Evolutionary conservation across 2,329 filamentous ascomycete species (phyloP).

Genomic region (Chaetomium sp.): DNA sequence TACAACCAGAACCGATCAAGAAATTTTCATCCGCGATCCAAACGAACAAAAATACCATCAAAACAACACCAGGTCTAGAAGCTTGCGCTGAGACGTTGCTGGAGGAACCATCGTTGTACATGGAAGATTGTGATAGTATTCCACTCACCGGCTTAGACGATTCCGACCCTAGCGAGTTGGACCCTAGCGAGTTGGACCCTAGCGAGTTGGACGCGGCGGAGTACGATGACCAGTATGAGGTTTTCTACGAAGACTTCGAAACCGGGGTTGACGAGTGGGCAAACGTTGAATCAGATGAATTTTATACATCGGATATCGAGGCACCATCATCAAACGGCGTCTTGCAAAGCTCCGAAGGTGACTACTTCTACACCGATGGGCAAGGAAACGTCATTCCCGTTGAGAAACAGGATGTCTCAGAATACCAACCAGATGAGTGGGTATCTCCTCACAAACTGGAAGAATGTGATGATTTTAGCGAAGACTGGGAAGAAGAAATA

Average conservation of each 20-base stretch:
- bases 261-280: neutral
- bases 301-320: neutral
- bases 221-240: neutral
- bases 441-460: neutral
- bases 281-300: neutral
- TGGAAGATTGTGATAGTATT: neutral
- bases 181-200: too few species aligned
- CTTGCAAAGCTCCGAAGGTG: slow-evolving; percentile 14
- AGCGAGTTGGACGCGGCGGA: too few species aligned
- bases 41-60: neutral
- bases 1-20: slow-evolving; percentile 12
- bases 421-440: neutral
- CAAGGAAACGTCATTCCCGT: slow-evolving; percentile 18
- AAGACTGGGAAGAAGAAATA: neutral
- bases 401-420: neutral
- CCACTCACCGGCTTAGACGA: neutral
- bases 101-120: neutral
- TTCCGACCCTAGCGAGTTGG: neutral
- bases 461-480: neutral
- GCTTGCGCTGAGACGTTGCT: neutral
- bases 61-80: neutral
- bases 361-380: slow-evolving; percentile 22
- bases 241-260: neutral
- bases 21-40: neutral
- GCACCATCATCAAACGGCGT: neutral